phyloP scores from a whole-genome alignment of 2,329 filamentous ascomycete species.

The Colletotrichum cereale region DNA sequence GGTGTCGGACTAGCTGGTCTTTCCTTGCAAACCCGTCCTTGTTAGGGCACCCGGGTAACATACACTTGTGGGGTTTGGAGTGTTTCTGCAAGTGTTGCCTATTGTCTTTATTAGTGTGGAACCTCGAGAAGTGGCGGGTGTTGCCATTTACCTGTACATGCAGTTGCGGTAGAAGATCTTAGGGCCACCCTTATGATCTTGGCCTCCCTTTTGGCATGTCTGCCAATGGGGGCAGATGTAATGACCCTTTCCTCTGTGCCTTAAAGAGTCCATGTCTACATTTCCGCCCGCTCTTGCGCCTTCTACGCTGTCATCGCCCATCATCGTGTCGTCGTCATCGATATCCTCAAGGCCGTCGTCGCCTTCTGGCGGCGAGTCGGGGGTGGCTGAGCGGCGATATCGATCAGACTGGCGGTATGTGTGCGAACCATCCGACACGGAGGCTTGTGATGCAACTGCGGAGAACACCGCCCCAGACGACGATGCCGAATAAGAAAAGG shows the following conservation, averaged over 20 bases:
- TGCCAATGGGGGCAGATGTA: conserved; percentile 53
- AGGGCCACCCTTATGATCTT: conserved; percentile 54
- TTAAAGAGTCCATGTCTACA: conserved; percentile 55
- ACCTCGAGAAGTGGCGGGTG: neutral
- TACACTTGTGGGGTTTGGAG: conserved; percentile 56
- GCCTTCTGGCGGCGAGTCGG: conserved; percentile 6
- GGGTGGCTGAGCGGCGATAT: conserved; percentile 16
- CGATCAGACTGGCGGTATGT: conserved; percentile 13
- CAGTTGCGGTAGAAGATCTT: conserved; percentile 56
- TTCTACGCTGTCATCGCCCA: conserved; percentile 9
- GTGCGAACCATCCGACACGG: conserved; percentile 13
- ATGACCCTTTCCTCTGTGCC: conserved; percentile 54
- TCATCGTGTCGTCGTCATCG: conserved; percentile 11
- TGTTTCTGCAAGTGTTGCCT: conserved; percentile 60
- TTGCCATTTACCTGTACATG: conserved; percentile 53
- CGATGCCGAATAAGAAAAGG: conserved; percentile 32
- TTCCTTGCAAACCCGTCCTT: conserved; percentile 57
- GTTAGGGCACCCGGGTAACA: conserved; percentile 55
- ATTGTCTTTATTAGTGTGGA: conserved; percentile 23
- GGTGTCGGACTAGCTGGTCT: conserved; percentile 57
- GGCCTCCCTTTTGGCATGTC: conserved; percentile 56
- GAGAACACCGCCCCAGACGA: conserved; percentile 16
- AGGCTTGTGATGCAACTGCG: conserved; percentile 20
- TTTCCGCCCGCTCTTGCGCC: conserved; percentile 40
- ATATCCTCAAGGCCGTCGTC: neutral